A percentile compares a stretch with the other conserved stretches of the same genome.
phyloP scores from a whole-genome alignment of 2,329 filamentous ascomycete genomes.

The Amesomyces nigricolor region DNA sequence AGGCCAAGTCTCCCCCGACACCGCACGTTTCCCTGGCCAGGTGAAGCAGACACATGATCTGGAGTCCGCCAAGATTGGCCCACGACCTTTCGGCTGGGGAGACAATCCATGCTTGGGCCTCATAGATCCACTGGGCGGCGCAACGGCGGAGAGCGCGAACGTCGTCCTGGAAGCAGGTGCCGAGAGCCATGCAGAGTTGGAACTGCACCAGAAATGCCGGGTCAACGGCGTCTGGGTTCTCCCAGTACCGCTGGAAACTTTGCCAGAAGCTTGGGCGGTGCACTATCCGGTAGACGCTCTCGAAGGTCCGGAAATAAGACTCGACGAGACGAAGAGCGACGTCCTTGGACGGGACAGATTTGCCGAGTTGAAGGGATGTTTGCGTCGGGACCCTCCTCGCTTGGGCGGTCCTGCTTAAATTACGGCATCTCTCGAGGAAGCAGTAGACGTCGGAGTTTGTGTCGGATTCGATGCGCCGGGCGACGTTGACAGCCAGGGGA shows the following conservation, averaged over 20 bases:
- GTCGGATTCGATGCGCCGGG: constrained; percentile 24
- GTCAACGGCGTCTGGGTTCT: constrained; percentile 36
- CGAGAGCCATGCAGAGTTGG: constrained; percentile 49
- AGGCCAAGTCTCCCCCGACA: constrained; percentile 46
- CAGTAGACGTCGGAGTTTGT: constrained; percentile 30
- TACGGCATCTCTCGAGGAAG: constrained; percentile 46
- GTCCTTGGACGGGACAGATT: constrained; percentile 41
- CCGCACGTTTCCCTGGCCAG: constrained; percentile 44
- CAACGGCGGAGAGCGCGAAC: constrained; percentile 37
- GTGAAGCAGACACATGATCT: constrained; percentile 47
- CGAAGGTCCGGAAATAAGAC: constrained; percentile 44
- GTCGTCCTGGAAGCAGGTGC: constrained; percentile 43
- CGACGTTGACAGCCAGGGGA: constrained; percentile 23
- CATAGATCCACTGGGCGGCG: constrained; percentile 47
- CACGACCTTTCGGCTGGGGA: constrained; percentile 43
- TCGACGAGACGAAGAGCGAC: constrained; percentile 44
- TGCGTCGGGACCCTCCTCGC: constrained; percentile 39
- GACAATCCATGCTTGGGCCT: constrained; percentile 47
- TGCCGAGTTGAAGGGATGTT: constrained; percentile 35
- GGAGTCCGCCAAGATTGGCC: constrained; percentile 44
- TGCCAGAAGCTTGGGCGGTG: constrained; percentile 52
- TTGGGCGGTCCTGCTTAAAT: constrained; percentile 48
- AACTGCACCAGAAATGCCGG: constrained; percentile 46
- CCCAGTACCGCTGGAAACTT: constrained; percentile 49
- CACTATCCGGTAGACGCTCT: constrained; percentile 51